Evolutionary conservation across 176 grass and related monocot species (phyloP), one percentile per base, ranked within the genome.

Genomic region (Puya raimondii): DNA sequence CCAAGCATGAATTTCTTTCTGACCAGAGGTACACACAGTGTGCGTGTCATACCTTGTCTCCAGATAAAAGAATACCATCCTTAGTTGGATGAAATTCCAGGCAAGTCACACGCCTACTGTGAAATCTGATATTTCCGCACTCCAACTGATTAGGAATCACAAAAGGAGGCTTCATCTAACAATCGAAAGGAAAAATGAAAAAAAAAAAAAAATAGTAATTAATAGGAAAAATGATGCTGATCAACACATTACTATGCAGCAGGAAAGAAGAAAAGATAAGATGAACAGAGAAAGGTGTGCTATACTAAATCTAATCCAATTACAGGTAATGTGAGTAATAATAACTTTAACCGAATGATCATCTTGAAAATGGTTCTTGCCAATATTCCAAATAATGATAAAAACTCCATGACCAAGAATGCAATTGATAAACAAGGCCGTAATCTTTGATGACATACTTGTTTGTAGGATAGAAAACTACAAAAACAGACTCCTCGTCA

Each of bases 81-180:
- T 68, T 92, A 58, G 81, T 89, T 26, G 93, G 86, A 87, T 96
- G 93, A 79, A 96, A 96, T 66, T 96, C 89, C 82, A 96, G 73
- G 75, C 86, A 96, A 50, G 86, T 96, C 49, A 87, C 87, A 48
- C 93, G 88, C 64, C 93, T 90, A 49, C 67, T 69, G 74, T 92
- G 89, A 65, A 96, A 96, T 26, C 88, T 91, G 77, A 96, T 78
- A 74, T 92, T 89, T 27, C 84, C 89, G 79, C 86, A 87, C 57
- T 96, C 86, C 48, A 96, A 67, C 59, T 87, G 88, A 70, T 81
- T 85, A 14, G 93, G 93, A 50, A 96, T 81, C 22, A 87, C 72
- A 81, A 85, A 87, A 23, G 63, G 73, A 16, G 81, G 84, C 80
- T 92, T 96, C 49, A 83, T 64, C 89, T 96, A 85, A 21, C 56